Conservation (phyloP, 805 yeast species). For the Zygosaccharomyces lentus region DNA sequence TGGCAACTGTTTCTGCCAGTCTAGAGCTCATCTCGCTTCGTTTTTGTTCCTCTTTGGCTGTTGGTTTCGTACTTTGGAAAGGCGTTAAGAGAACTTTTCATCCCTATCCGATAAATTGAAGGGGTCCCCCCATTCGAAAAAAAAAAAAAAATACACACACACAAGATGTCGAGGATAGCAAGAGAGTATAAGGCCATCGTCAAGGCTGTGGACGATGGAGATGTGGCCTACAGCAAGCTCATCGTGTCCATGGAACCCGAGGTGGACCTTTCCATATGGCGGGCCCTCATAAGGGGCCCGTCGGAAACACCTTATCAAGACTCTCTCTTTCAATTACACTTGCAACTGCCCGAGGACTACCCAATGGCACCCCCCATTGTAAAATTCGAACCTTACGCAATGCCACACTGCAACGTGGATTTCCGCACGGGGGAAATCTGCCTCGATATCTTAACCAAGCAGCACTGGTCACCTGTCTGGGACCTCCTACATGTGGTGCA, state of each 20-base stretch:
- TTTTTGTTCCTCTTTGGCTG: neutral
- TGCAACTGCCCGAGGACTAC: constrained; percentile 45
- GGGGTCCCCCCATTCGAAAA: neutral
- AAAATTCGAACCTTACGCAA: constrained; percentile 38
- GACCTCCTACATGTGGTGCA: constrained; percentile 49
- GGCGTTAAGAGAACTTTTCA: neutral
- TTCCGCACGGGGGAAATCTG: constrained; percentile 64
- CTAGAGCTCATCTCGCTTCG: constrained; percentile 16
- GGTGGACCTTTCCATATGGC: constrained; percentile 49
- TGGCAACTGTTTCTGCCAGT: constrained; percentile 29
- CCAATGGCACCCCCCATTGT: constrained; percentile 59
- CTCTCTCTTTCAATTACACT: constrained; percentile 49
- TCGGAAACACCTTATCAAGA: constrained; percentile 47
- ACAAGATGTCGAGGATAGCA: constrained; percentile 17
- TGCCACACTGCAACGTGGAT: constrained; percentile 49
- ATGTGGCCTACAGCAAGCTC: constrained; percentile 2
- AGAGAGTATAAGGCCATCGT: constrained; percentile 21
- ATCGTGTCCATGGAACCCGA: constrained; percentile 46
- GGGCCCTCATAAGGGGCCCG: constrained; percentile 49
- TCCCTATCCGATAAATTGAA: constrained; percentile 4
- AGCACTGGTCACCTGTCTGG: constrained; percentile 75
- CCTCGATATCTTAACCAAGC: constrained; percentile 52
- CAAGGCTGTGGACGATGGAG: constrained; percentile 4
- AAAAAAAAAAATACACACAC: neutral
- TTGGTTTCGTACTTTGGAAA: neutral